Evolutionary conservation across 1,284 basidiomycete genomes (phyloP), one percentile per base, ranked within the genome.

Genomic region (Apiotrichum veenhuisii): DNA sequence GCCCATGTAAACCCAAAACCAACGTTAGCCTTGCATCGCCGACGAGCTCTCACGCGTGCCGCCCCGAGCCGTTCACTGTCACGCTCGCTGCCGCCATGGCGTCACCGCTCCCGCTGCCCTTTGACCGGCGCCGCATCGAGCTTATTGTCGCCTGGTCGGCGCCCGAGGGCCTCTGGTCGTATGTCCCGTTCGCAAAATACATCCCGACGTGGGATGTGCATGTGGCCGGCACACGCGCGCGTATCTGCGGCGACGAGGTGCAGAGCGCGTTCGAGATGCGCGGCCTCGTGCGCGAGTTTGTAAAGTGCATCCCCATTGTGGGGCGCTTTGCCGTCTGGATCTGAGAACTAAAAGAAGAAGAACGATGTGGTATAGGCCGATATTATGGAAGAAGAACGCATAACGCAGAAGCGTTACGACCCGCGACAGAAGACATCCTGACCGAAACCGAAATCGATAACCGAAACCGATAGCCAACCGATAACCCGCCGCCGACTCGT

Each of bases 141-240:
- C 57, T 67, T 38, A 55, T 61, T 50, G 51, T 67, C 37, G 27
- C 53, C 11, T 67, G 65, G 65, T 49, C 57, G 15, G 0, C 40
- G 5, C 43, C 43, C 20, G 17, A 30, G 33, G 49, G 54, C 27
- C 20, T 54, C 5, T 58, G 57, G 57, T 40, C 26, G 18, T 54
- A 54, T 41, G 26, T 62, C 37, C 61, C 61, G 5, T 36, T 58
- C 10, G 54, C 57, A n/a, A 48, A 47, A 23, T 59, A 49, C 30
- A 15, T 54, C 11, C 61, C 61, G 1, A 10, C 23, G 15, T 59
- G 57, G 54, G 48, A 50, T 3, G 43, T 62, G n/a, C 25, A 25
- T n/a, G 25, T 54, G 11, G 52, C 40, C 50, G 56, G 25, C 7
- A 46, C 34, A 41, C 47, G 22, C 26, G 42, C 36, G 50, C 27